A percentile compares a stretch with the other conserved stretches of the same genome.
phyloP scores from a whole-genome alignment of 805 yeast genomes.

The Blastobotrys terrestris region DNA sequence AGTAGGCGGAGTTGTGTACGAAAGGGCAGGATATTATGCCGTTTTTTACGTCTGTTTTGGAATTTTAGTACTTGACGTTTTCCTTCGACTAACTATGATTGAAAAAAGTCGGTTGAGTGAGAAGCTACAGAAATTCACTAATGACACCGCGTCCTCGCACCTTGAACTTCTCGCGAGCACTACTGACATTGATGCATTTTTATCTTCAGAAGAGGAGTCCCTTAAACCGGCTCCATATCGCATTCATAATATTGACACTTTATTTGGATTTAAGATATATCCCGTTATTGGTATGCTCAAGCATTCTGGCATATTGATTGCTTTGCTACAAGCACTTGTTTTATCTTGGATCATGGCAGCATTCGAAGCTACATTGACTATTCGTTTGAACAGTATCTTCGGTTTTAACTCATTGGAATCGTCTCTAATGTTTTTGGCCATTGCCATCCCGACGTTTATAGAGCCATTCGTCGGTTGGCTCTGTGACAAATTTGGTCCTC shows the following conservation, averaged over 20 bases:
- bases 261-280: neutral
- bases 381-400: slow-evolving; percentile 26
- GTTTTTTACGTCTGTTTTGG: slow-evolving; percentile 29
- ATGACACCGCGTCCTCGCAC: neutral
- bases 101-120: slow-evolving; percentile 19
- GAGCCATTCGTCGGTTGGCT: slow-evolving; percentile 27
- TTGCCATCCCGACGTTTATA: slow-evolving; percentile 27
- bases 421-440: slow-evolving; percentile 28
- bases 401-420: slow-evolving; percentile 26
- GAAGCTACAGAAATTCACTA: neutral
- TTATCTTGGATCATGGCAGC: slow-evolving; percentile 29
- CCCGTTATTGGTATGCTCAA: slow-evolving; percentile 8
- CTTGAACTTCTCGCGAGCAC: neutral
- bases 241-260: neutral
- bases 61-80: slow-evolving; percentile 25
- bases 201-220: neutral
- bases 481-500: slow-evolving; percentile 26
- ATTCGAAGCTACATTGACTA: slow-evolving; percentile 30
- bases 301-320: slow-evolving; percentile 18
- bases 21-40: slow-evolving; percentile 28
- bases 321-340: slow-evolving; percentile 22
- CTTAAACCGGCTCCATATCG: neutral
- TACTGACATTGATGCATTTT: neutral
- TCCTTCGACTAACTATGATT: slow-evolving; percentile 29
- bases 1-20: slow-evolving; percentile 32